Evolutionary conservation across 176 grass and related monocot genomes (phyloP).

Genomic region (Phragmites australis): DNA sequence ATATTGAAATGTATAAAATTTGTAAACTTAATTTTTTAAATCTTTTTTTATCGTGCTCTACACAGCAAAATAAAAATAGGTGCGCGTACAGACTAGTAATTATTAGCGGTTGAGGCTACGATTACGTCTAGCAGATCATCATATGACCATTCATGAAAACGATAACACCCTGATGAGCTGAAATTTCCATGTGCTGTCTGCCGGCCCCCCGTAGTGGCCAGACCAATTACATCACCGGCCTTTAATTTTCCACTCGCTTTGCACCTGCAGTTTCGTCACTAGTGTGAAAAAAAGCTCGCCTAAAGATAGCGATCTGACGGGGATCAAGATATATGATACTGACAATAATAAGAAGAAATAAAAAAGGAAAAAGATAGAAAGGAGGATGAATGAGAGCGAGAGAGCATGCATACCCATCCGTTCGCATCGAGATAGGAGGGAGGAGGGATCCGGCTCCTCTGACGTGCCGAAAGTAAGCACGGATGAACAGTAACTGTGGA

Average conservation of each 20-base stretch:
- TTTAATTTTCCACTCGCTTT: background rate
- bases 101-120: no score
- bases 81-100: no score
- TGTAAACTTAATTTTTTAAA: no score
- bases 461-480: no score
- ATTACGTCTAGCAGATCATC: no score
- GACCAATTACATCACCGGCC: background rate
- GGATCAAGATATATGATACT: background rate
- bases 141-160: background rate
- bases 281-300: background rate
- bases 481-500: no score
- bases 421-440: background rate
- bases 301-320: background rate
- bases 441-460: no score
- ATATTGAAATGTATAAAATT: no score
- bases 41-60: no score
- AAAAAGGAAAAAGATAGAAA: no score
- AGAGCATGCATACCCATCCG: slow-evolving; percentile 47
- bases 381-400: slow-evolving; percentile 9
- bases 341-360: background rate
- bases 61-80: no score
- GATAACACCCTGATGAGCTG: background rate
- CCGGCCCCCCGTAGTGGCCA: background rate
- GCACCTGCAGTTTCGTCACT: slow-evolving; percentile 16
- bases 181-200: slow-evolving; percentile 10